Percentiles rank a stretch among this genome's conserved stretches.
Conservation (phyloP, 805 yeast species). For the Candida golubevii region DNA sequence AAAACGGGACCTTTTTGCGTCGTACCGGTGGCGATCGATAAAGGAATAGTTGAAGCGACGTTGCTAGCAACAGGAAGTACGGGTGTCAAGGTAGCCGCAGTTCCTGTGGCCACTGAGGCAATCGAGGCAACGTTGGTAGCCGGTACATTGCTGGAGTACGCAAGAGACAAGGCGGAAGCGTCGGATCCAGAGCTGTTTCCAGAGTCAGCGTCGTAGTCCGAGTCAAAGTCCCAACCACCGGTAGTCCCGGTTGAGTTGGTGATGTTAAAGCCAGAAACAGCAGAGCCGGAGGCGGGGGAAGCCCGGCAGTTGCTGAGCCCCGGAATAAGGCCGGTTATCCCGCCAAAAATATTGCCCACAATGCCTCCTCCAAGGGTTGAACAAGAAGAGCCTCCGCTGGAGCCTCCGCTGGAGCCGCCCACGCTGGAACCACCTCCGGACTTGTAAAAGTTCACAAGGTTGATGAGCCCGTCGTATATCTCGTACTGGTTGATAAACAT, state of each 20-base stretch:
- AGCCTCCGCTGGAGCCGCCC: too few relatives aligned
- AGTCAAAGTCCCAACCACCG: too few relatives aligned
- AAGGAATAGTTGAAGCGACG: background rate
- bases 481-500: conserved; percentile 19
- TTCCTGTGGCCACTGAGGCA: background rate
- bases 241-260: background rate
- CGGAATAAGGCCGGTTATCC: background rate
- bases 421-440: background rate
- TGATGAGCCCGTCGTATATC: conserved; percentile 16
- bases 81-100: background rate
- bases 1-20: background rate
- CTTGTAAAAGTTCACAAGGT: conserved; percentile 13
- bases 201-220: too few relatives aligned
- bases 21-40: background rate
- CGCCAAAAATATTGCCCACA: background rate
- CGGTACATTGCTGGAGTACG: background rate
- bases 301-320: too few relatives aligned
- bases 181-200: too few relatives aligned
- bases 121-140: background rate
- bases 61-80: background rate
- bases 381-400: background rate
- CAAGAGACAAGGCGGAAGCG: too few relatives aligned
- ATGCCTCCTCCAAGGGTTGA: conserved; percentile 4
- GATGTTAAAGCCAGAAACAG: background rate
- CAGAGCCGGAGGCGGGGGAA: too few relatives aligned